Evolutionary conservation across 2,329 filamentous ascomycete species (phyloP).

Genomic region (Gyromitra esculenta): DNA sequence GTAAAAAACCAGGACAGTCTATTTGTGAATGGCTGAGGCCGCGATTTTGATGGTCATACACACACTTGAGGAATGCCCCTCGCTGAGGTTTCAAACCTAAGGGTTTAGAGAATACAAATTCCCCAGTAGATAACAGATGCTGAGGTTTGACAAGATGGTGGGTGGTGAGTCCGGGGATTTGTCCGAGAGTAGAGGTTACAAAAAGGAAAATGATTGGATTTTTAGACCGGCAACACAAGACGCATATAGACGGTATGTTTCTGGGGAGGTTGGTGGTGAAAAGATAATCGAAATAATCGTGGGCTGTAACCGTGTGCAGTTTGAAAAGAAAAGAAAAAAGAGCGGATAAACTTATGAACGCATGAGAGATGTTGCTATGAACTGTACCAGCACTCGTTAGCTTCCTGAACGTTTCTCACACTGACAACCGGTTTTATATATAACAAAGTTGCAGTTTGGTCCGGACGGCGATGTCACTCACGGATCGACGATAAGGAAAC

Average conservation of each 20-base stretch:
- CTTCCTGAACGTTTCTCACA: slow-evolving; percentile 22
- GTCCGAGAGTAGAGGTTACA: slow-evolving; percentile 45
- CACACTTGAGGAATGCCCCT: slow-evolving; percentile 49
- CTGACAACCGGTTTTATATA: slow-evolving; percentile 36
- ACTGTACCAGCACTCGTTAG: slow-evolving; percentile 46
- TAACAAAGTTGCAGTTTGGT: slow-evolving; percentile 33
- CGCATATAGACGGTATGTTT: slow-evolving; percentile 54
- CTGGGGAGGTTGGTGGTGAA: slow-evolving; percentile 18
- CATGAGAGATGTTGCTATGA: slow-evolving; percentile 54
- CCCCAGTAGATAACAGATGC: slow-evolving; percentile 57
- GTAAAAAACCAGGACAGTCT: slow-evolving; percentile 52
- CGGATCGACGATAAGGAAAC: slow-evolving; percentile 56
- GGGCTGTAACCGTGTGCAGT: slow-evolving; percentile 51
- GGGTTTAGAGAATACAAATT: slow-evolving; percentile 52
- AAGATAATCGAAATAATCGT: slow-evolving; percentile 50
- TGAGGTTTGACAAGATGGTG: slow-evolving; percentile 57
- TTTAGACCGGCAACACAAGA: slow-evolving; percentile 53
- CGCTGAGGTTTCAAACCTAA: slow-evolving; percentile 52
- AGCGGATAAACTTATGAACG: slow-evolving; percentile 53
- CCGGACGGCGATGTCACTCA: slow-evolving; percentile 43
- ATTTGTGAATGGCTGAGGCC: slow-evolving; percentile 41
- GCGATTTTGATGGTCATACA: slow-evolving; percentile 51
- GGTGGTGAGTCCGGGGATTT: slow-evolving; percentile 53
- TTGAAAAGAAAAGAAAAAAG: slow-evolving; percentile 52
- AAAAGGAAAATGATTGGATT: slow-evolving; percentile 52